Conservation (phyloP, 1,139 yeast genomes). For the Sugiyamaella neomexicana region DNA sequence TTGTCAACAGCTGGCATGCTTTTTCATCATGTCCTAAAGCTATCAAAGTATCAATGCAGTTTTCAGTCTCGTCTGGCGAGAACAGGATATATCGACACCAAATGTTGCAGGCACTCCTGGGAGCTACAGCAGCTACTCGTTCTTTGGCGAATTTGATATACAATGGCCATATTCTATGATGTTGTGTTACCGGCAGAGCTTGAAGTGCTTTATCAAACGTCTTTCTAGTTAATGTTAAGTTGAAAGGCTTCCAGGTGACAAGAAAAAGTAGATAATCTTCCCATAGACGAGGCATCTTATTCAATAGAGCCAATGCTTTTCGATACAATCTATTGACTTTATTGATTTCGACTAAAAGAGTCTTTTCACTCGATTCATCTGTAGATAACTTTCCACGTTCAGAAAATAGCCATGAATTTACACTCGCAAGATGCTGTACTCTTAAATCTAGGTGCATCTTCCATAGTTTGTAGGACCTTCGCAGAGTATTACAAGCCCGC, state of each 20-base stretch:
- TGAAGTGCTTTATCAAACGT: constrained; percentile 56
- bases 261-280: constrained; percentile 52
- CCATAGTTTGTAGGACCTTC: constrained; percentile 61
- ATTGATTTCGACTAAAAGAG: constrained; percentile 7
- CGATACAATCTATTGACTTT: constrained; percentile 43
- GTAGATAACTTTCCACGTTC: constrained; percentile 9
- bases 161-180: constrained; percentile 60
- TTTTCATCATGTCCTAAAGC: constrained; percentile 33
- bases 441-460: constrained; percentile 50
- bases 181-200: constrained; percentile 53
- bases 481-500: constrained; percentile 53
- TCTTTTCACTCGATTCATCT: neutral
- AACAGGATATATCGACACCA: constrained; percentile 50
- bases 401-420: constrained; percentile 2
- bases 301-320: constrained; percentile 47
- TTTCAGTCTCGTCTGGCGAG: constrained; percentile 42
- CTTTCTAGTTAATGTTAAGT: constrained; percentile 49
- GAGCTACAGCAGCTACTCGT: constrained; percentile 35
- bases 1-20: constrained; percentile 37
- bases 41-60: constrained; percentile 34
- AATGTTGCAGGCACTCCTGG: constrained; percentile 49
- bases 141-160: constrained; percentile 54
- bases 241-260: constrained; percentile 37
- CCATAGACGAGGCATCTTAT: constrained; percentile 58
- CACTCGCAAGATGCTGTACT: constrained; percentile 30